Evolutionary conservation across 2,329 filamentous ascomycete genomes (phyloP).

Genomic region (Colletotrichum somersetense): DNA sequence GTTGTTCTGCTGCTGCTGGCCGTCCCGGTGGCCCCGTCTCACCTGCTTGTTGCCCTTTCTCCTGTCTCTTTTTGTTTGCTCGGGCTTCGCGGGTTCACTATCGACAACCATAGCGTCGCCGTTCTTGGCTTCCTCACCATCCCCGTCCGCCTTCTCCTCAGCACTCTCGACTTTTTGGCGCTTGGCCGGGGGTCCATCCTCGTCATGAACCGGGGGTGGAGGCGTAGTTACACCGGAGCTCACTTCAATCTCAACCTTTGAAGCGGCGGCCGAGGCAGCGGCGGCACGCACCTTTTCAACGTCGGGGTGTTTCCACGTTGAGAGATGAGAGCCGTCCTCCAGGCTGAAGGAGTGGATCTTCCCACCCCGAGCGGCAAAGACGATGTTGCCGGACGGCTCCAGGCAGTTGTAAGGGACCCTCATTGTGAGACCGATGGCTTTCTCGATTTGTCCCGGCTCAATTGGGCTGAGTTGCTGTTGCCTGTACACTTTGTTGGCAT

Average conservation of each 20-base stretch:
- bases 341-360: constrained; percentile 77
- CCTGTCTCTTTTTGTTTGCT: constrained; percentile 46
- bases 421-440: constrained; percentile 48
- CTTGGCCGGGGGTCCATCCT: constrained; percentile 57
- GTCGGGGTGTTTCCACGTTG: constrained; percentile 70
- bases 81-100: constrained; percentile 44
- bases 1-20: constrained; percentile 47
- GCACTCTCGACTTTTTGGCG: constrained; percentile 54
- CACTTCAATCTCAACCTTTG: constrained; percentile 47
- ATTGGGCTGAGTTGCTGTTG: constrained; percentile 19
- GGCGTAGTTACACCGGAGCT: constrained; percentile 42
- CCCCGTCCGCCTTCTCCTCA: constrained; percentile 49
- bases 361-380: constrained; percentile 81
- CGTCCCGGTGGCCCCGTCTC: constrained; percentile 51
- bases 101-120: constrained; percentile 42
- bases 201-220: constrained; percentile 25
- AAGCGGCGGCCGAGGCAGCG: constrained; percentile 43
- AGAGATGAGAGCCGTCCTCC: constrained; percentile 68
- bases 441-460: constrained; percentile 1
- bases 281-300: constrained; percentile 49
- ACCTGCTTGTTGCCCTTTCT: constrained; percentile 43
- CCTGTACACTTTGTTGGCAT: not conserved
- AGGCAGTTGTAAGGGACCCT: constrained; percentile 76
- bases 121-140: constrained; percentile 42
- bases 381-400: constrained; percentile 63